Evolutionary conservation across 2,329 filamentous ascomycete genomes (phyloP).

Genomic region (Colletotrichum incanum): DNA sequence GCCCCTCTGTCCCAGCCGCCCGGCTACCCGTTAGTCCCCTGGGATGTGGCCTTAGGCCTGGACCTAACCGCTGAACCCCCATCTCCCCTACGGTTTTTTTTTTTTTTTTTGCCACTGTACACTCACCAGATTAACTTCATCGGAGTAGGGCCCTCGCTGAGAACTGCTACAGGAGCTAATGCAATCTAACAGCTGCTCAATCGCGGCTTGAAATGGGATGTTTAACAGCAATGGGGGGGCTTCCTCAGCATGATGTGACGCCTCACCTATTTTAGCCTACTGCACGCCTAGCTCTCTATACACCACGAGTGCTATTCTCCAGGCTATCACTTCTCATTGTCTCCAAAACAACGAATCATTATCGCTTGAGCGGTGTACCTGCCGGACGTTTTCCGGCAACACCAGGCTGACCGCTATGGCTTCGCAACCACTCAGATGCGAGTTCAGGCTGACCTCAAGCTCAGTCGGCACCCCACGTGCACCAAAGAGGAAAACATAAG

Average conservation of each 20-base stretch:
- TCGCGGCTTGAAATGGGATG: neutral
- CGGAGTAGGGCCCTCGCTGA: constrained; percentile 1
- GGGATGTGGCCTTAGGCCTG: neutral
- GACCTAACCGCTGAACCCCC: constrained; percentile 17
- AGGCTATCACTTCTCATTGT: neutral
- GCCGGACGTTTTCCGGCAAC: neutral
- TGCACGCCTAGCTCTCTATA: neutral
- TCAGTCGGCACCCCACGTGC: constrained; percentile 1
- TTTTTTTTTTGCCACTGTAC: constrained; percentile 4
- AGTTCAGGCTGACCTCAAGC: neutral
- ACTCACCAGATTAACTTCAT: constrained; percentile 29
- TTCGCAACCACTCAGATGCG: neutral
- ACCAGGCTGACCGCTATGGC: constrained; percentile 1
- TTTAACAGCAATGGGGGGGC: constrained; percentile 1
- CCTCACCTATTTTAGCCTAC: constrained; percentile 1
- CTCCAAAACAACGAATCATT: neutral
- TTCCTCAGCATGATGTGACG: neutral
- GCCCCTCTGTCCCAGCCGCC: constrained; percentile 1
- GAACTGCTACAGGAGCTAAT: constrained; percentile 23
- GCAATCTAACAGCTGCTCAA: constrained; percentile 8
- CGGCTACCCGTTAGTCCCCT: neutral
- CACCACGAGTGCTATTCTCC: neutral
- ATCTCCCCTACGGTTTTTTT: constrained; percentile 12
- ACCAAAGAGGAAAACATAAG: neutral
- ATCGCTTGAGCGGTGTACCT: neutral